A percentile compares a stretch with the other conserved stretches of the same genome.
Evolutionary conservation across 768 basidiomycete species (phyloP).

Genomic region (Xanthoconium purpureum): DNA sequence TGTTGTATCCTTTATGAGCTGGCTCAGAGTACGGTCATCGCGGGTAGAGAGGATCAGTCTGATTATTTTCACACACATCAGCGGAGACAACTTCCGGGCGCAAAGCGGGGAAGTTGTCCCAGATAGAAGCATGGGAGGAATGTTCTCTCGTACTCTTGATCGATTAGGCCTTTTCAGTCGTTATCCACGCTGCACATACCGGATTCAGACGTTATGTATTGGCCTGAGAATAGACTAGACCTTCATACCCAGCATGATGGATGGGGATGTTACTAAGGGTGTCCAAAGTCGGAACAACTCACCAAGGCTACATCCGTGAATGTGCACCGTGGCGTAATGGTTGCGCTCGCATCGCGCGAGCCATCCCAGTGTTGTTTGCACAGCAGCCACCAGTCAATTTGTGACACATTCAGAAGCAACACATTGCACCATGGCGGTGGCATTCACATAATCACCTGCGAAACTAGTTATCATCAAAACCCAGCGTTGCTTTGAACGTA

Average conservation of each 20-base stretch:
- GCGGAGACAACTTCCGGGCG: neutral
- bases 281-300: neutral
- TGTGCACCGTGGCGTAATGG: neutral
- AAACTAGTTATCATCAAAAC: neutral
- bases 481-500: too few species aligned
- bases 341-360: neutral
- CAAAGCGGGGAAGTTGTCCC: neutral
- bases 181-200: neutral
- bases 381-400: neutral
- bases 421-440: neutral
- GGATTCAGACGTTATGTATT: neutral
- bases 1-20: neutral
- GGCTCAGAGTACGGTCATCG: neutral
- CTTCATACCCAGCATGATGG: neutral
- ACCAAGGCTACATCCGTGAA: neutral
- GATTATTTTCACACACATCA: constrained; percentile 3
- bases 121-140: too few species aligned
- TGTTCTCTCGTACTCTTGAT: neutral
- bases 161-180: neutral
- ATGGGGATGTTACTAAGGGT: neutral
- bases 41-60: neutral
- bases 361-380: neutral
- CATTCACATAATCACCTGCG: neutral
- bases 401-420: too few species aligned
- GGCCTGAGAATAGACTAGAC: neutral